Evolutionary conservation across 345 rosid species (phyloP), one percentile per base, ranked within the genome.

Genomic region (Gynandropsis gynandra): DNA sequence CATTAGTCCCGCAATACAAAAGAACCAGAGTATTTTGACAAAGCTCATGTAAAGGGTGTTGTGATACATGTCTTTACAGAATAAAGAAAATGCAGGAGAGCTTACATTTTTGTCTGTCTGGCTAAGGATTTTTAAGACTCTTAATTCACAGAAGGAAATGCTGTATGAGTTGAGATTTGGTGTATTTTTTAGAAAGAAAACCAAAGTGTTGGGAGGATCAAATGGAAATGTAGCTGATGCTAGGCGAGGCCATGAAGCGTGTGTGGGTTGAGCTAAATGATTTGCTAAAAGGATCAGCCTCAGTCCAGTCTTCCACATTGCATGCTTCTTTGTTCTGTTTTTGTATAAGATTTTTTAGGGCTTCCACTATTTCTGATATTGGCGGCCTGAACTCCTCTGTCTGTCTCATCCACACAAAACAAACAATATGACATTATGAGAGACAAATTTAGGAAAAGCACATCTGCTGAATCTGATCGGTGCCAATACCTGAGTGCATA

Each of bases 351-450:
- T 66, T 53, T 42, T 67, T 66, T 36, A 87, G 84, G n/a, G 74
- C 78, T 50, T 82, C 89, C 63, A 76, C 81, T 19, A 84, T 70
- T 58, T 79, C 89, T 7, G 77, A 76, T 69, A 90, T 81, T 1
- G 81, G 63, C 39, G 89, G 86, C 42, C 96, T 76, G 69, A 84
- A 84, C 70, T 82, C 79, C 29, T 70, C 89, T 20, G 76, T 71
- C 96, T 87, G 96, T 61, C 62, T 62, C 16, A 7, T 38, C 53
- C 34, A 29, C 31, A 16, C 35, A 31, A 32, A 43, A 10, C 29
- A 2, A 24, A n/a, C n/a, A n/a, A n/a, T n/a, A n/a, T n/a, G 29
- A 24, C 29, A 5, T 58, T 52, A 52, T 35, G 36, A 32, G 18
- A 40, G 54, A 51, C 5, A 24, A 24, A 2, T 5, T 24, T 5